Evolutionary conservation across 2,329 filamentous ascomycete genomes (phyloP), one percentile per base, ranked within the genome.

Genomic region (Neonectria magnoliae): DNA sequence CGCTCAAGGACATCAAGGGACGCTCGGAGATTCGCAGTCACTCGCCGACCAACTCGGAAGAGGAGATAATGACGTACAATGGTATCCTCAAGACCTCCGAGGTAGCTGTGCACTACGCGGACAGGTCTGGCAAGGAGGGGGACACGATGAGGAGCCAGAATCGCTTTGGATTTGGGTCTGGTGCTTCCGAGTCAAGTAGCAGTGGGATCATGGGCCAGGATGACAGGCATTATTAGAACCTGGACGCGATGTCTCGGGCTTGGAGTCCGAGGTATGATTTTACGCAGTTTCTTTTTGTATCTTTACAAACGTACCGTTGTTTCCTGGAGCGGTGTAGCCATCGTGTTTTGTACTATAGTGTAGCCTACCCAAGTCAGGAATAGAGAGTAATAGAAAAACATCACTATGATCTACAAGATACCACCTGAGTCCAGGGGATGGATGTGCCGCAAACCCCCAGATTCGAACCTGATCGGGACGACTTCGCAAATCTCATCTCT

Each of bases 1-100:
- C 68, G 1, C 70, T 78, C 52, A 75, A 73, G 58, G 72, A 76
- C 38, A 69, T 78, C 36, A 74, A 74, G 65, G 68, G 67, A 3
- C 68, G 65, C 16, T 76, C 78, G 5, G 77, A 78, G 55, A 76
- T 79, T 33, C 72, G 77, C 31, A 71, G 75, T 11, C 68, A 69
- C 18, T 78, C 78, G 48, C 76, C 78, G 2, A 76, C 72, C 5
- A 74, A 73, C 2, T 78, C 74, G 16, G 76, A 80, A 65, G 79
- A 80, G 66, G 78, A 80, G 62, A 80, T 80, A 44, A 78, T 80
- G 74, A 76, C 77, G 4, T 77, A 79, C 65, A 77, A 80, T 51
- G 78, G 79, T 36, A 81, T 81, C 36, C 68, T 81, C 54, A 72
- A 78, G 41, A 80, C 78, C 9, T 67, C 68, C 7, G 68, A 69